Base-by-base conservation (phyloP, 257 asterid genomes). In the Jacaranda mimosifolia region DNA sequence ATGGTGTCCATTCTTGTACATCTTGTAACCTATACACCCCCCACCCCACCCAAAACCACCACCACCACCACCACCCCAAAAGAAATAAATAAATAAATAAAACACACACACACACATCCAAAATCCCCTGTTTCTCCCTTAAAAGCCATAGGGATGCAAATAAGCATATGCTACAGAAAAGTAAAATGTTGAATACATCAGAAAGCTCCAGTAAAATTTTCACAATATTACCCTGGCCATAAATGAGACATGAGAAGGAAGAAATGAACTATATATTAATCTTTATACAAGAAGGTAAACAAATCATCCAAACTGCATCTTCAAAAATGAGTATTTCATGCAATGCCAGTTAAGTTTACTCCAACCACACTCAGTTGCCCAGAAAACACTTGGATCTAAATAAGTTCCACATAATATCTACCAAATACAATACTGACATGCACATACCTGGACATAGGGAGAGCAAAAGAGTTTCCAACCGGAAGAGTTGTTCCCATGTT, bases 361-460 rank as follows among this genome's bases (percentile, higher is more conserved):
- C 63, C 68, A 52, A 36, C 51, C 52, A 78, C 72, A 78, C 63
- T 68, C 40, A n/a, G 39, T 63, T 73, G 42, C 62, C 66, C 66
- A 13, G 32, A 17, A 12, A 26, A 26, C 32, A 26, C 32, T 48
- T 9, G 46, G 9, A 8, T 12, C 9, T 48, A 38, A 74, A 21
- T 35, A 66, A 56, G 19, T 65, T 42, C 36, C 52, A 66, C 12
- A 63, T 32, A 55, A 49, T 18, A 74, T 73, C 51, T 15, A 56
- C 72, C 56, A 60, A 45, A 75, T 26, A 26, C 49, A 64, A 26
- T 40, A 68, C 26, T 38, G 40, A 39, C 73, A 49, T 7, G 77
- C 15, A 49, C 63, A 38, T 90, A 94, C 98, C 97, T 87, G 46
- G 97, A 76, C 57, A 81, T 72, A 38, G 91, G 86, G 80, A 78